Percentiles rank a stretch among this genome's conserved stretches.
phyloP scores from a whole-genome alignment of 2,329 filamentous ascomycete genomes.

The Cladosporium phlei region DNA sequence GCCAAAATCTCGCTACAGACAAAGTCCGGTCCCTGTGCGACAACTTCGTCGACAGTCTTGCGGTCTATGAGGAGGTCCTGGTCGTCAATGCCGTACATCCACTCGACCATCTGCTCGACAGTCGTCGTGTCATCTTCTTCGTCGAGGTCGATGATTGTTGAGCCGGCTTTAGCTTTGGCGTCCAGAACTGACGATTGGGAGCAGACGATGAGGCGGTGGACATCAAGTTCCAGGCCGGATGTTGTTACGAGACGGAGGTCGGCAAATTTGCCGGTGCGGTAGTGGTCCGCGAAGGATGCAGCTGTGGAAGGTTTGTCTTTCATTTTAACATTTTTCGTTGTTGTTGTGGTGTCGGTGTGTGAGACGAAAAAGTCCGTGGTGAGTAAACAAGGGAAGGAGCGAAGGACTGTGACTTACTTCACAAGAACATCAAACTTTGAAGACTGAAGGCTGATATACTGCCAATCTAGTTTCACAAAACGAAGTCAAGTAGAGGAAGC shows the following conservation, averaged over 20 bases:
- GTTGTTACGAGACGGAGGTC: neutral
- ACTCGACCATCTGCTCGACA: neutral
- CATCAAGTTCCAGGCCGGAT: neutral
- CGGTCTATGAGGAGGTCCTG: neutral
- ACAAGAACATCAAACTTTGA: neutral
- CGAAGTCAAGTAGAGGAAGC: no score
- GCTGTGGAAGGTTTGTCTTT: neutral
- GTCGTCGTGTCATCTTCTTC: neutral
- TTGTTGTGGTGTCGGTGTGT: neutral
- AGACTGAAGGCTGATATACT: no score
- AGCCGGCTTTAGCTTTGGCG: neutral
- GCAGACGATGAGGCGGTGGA: slow-evolving; percentile 1
- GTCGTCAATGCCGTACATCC: slow-evolving; percentile 6
- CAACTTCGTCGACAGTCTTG: neutral
- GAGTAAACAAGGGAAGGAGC: neutral
- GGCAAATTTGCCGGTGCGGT: neutral
- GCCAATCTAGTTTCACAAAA: no score
- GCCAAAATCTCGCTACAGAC: neutral
- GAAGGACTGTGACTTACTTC: neutral
- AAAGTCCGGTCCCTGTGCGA: neutral
- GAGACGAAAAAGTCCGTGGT: neutral
- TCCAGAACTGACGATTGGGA: slow-evolving; percentile 1
- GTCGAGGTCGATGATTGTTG: neutral
- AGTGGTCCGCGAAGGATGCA: neutral
- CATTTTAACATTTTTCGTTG: neutral